Conservation (phyloP, 805 yeast genomes). For the Pichia insulana region DNA sequence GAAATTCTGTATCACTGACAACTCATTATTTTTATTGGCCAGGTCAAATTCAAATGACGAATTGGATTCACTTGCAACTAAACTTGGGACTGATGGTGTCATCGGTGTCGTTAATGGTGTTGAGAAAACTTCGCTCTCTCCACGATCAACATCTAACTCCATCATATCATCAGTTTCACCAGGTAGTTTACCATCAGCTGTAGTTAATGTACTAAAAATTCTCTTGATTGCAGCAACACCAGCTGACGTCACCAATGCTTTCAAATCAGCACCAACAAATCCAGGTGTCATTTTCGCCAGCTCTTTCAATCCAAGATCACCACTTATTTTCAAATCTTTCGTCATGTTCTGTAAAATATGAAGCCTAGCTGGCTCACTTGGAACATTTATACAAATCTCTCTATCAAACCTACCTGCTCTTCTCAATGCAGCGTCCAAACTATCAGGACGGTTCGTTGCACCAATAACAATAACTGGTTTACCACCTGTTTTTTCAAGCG, state of each 20-base stretch:
- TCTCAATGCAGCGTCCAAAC: conserved; percentile 87
- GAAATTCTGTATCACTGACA: conserved; percentile 66
- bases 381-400: conserved; percentile 92
- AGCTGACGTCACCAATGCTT: conserved; percentile 89
- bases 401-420: conserved; percentile 96
- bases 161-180: conserved; percentile 20
- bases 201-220: conserved; percentile 59
- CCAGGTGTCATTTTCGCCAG: conserved; percentile 95
- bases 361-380: conserved; percentile 74
- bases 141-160: neutral
- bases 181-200: conserved; percentile 17
- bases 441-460: conserved; percentile 95
- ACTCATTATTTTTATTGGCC: conserved; percentile 5
- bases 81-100: conserved; percentile 7
- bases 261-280: conserved; percentile 94
- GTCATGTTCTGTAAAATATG: conserved; percentile 74
- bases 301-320: conserved; percentile 57
- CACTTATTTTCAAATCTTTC: conserved; percentile 52
- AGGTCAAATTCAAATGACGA: no score
- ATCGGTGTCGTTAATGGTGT: conserved; percentile 4
- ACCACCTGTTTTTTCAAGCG: conserved; percentile 82
- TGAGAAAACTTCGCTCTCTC: conserved; percentile 2
- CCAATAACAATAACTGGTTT: conserved; percentile 92
- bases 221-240: conserved; percentile 92
- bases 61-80: no score